Percentiles rank a stretch among this genome's conserved stretches.
phyloP scores from a whole-genome alignment of 176 grass and related monocot genomes.

The Musa beccarii region DNA sequence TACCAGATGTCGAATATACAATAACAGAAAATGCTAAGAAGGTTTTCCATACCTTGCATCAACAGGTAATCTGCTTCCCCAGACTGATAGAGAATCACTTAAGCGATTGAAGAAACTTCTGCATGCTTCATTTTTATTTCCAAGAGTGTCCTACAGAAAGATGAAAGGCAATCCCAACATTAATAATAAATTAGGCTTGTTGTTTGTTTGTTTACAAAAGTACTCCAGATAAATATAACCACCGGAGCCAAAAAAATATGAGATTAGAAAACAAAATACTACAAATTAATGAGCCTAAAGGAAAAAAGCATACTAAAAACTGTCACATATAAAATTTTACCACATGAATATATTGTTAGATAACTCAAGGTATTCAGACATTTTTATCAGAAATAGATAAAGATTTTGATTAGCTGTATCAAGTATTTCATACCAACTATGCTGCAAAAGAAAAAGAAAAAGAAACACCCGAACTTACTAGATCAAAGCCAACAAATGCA shows the following conservation, averaged over 20 bases:
- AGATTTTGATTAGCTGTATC: too few relatives aligned
- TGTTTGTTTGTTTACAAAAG: neutral
- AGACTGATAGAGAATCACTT: slow-evolving; percentile 70
- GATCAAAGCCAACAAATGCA: too few relatives aligned
- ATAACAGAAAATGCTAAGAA: neutral
- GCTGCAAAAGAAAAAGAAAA: too few relatives aligned
- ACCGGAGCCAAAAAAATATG: neutral
- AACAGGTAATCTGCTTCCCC: slow-evolving; percentile 77
- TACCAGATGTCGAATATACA: neutral
- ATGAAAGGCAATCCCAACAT: neutral
- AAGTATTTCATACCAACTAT: too few relatives aligned
- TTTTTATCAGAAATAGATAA: too few relatives aligned
- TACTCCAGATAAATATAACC: neutral
- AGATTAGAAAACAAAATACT: slow-evolving; percentile 11
- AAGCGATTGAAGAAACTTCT: slow-evolving; percentile 53
- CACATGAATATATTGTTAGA: too few relatives aligned
- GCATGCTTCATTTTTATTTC: slow-evolving; percentile 63
- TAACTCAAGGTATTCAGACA: too few relatives aligned
- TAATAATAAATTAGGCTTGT: neutral
- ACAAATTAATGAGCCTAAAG: too few relatives aligned
- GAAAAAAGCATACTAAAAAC: too few relatives aligned
- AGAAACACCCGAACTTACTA: too few relatives aligned
- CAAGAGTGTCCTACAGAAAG: slow-evolving; percentile 50
- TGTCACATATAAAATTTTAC: too few relatives aligned
- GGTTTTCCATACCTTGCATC: slow-evolving; percentile 56